Percentiles rank a stretch among this genome's conserved stretches.
Conservation (phyloP, 1,284 basidiomycete species). For the Pseudozyma sp. region DNA sequence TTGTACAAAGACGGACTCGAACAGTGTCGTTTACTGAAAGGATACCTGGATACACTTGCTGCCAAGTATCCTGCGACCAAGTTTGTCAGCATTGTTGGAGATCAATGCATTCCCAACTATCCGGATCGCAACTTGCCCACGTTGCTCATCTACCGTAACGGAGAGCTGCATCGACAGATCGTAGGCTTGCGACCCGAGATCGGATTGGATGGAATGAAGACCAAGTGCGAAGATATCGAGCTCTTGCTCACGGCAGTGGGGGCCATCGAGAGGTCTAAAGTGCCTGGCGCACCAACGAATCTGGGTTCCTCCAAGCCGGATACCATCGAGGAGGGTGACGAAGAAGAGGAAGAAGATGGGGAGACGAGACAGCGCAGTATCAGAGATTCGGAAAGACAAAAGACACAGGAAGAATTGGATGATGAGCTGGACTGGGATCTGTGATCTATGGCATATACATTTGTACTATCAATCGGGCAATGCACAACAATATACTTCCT, state of each 20-base stretch:
- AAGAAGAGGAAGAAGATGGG: slow-evolving; percentile 30
- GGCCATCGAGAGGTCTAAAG: slow-evolving; percentile 52
- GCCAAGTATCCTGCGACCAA: slow-evolving; percentile 88
- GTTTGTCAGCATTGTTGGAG: slow-evolving; percentile 93
- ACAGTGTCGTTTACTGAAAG: slow-evolving; percentile 78
- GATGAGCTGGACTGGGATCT: slow-evolving; percentile 67
- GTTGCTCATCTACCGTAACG: slow-evolving; percentile 89
- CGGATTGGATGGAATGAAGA: slow-evolving; percentile 76
- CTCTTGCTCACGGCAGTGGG: slow-evolving; percentile 63
- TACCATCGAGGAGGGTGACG: slow-evolving; percentile 24
- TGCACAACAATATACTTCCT: neutral
- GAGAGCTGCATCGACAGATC: slow-evolving; percentile 87
- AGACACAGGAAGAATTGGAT: slow-evolving; percentile 64
- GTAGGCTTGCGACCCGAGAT: slow-evolving; percentile 79
- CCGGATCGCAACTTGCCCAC: slow-evolving; percentile 92
- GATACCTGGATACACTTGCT: slow-evolving; percentile 81
- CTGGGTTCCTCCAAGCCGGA: slow-evolving; percentile 22
- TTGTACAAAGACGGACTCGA: slow-evolving; percentile 81
- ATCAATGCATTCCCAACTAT: slow-evolving; percentile 93
- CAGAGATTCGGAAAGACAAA: slow-evolving; percentile 25
- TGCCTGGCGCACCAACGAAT: slow-evolving; percentile 47
- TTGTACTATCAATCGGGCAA: slow-evolving; percentile 5
- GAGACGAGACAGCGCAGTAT: slow-evolving; percentile 26
- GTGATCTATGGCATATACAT: slow-evolving; percentile 11
- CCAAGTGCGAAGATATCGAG: slow-evolving; percentile 75